A percentile compares a stretch with the other conserved stretches of the same genome.
Conservation (phyloP, 164 flowering plant genomes). For the Annona cherimola region DNA sequence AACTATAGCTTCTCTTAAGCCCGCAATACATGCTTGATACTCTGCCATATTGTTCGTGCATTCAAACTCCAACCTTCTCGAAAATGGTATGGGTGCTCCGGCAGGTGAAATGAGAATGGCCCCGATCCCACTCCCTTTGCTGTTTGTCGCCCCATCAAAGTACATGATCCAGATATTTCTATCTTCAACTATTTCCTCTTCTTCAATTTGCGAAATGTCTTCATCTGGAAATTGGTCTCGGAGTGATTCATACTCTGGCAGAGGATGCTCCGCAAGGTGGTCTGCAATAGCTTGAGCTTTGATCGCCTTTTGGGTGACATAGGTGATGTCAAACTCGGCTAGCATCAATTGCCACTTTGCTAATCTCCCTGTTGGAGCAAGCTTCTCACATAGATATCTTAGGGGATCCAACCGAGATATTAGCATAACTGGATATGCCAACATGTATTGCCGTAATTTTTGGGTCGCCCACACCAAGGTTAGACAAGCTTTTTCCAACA, state of each 20-base stretch:
- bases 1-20: not conserved
- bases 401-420: not conserved
- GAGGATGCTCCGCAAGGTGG: not conserved
- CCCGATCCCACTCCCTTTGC: not conserved
- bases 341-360: not conserved
- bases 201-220: not conserved
- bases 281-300: not conserved
- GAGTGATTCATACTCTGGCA: not conserved
- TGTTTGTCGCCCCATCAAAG: not conserved
- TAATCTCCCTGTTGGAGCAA: not conserved
- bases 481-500: not conserved
- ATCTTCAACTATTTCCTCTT: not conserved
- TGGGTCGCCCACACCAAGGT: not conserved
- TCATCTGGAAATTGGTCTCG: not conserved
- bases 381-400: not conserved
- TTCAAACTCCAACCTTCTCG: not conserved
- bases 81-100: not conserved
- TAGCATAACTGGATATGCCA: not conserved
- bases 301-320: not conserved
- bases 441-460: not conserved
- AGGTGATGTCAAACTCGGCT: not conserved
- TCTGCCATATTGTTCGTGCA: not conserved
- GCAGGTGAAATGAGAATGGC: not conserved
- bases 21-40: not conserved
- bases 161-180: not conserved